Evolutionary conservation across 768 basidiomycete genomes (phyloP), one percentile per base, ranked within the genome.

Genomic region (Mycena rosella): DNA sequence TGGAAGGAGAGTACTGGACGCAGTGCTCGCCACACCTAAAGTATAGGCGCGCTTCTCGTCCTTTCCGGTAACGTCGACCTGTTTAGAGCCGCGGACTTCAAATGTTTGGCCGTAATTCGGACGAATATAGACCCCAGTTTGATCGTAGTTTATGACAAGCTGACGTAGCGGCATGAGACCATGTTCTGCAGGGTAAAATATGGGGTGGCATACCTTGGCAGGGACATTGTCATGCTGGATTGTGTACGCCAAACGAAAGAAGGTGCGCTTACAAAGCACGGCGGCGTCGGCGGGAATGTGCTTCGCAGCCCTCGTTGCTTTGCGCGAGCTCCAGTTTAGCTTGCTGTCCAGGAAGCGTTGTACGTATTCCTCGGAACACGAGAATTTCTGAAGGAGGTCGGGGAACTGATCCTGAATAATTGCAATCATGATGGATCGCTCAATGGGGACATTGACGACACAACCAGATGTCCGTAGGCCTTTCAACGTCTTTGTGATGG

Each of bases 1-100:
- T 78, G 78, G 60, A 78, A 78, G 10, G 73, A 78, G 5, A 79
- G n/a, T 48, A 4, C 51, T 51, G n/a, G 18, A 22, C 2, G 30
- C 2, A 22, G 26, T 7, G 56, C 32, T 78, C 65, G 52, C 73
- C 71, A 26, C 13, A 14, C 60, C 60, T 0, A 54, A 2, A 2
- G 52, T 62, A 22, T 54, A 62, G 3, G 52, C 52, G 0, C 52
- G 40, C n/a, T 62, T 62, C 14, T 62, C 52, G n/a, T 62, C 51
- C 3, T 62, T 54, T 1, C 29, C 49, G 9, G 22, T 3, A 7
- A 52, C 38, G 9, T 34, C 26, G 9, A 61, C 60, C 49, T 61
- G 49, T 29, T 61, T 52, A 2, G 60, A 38, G 15, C 60, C 48
- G 6, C 49, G 34, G 3, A 30, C 11, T 24, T 52, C 60, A 29